A percentile compares a stretch with the other conserved stretches of the same genome.
These are phyloP conservation scores for Ceratopteris richardii DNA, from an alignment of 75 land plant genomes.

Conservation along the genomic window DNA sequence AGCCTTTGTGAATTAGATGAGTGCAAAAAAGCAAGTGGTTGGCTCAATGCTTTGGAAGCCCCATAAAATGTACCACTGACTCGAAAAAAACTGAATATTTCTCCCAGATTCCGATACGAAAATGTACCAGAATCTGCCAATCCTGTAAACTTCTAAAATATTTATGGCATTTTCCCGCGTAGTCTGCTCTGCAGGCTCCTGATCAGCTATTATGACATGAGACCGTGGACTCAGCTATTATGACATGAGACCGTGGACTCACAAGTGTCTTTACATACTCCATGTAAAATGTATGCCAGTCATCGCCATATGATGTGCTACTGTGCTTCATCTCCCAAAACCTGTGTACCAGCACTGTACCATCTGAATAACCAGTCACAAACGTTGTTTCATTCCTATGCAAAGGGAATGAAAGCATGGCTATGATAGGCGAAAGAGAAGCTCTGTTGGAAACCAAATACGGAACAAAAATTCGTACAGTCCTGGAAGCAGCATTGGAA, in stretches of 20 bases:
- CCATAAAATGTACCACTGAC: conserved; percentile 75
- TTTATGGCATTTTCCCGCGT: conserved; percentile 8
- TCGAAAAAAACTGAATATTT: conserved; percentile 49
- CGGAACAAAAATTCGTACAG: conserved; percentile 81
- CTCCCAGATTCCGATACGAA: conserved; percentile 42
- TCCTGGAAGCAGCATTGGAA: conserved; percentile 58
- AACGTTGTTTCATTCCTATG: conserved; percentile 62
- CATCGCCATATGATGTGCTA: conserved; percentile 34
- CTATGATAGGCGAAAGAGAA: conserved; percentile 52
- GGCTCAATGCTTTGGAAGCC: conserved; percentile 33
- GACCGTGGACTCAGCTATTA: too few species aligned
- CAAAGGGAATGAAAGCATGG: conserved; percentile 54
- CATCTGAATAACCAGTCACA: conserved; percentile 77
- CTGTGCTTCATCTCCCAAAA: conserved; percentile 43
- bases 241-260: neutral
- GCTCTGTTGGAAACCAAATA: conserved; percentile 88
- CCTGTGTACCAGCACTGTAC: conserved; percentile 52
- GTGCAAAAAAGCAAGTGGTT: conserved; percentile 73
- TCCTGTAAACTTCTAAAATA: conserved; percentile 60
- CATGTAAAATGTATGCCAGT: conserved; percentile 32
- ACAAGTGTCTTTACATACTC: conserved; percentile 19
- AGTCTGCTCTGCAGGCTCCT: neutral
- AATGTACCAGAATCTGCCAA: conserved; percentile 58
- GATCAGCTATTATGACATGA: too few species aligned
- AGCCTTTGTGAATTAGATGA: conserved; percentile 50